These are phyloP conservation scores for Tylopilus subfusipes DNA, from an alignment of 768 basidiomycete genomes.

Conservation along the genomic window DNA sequence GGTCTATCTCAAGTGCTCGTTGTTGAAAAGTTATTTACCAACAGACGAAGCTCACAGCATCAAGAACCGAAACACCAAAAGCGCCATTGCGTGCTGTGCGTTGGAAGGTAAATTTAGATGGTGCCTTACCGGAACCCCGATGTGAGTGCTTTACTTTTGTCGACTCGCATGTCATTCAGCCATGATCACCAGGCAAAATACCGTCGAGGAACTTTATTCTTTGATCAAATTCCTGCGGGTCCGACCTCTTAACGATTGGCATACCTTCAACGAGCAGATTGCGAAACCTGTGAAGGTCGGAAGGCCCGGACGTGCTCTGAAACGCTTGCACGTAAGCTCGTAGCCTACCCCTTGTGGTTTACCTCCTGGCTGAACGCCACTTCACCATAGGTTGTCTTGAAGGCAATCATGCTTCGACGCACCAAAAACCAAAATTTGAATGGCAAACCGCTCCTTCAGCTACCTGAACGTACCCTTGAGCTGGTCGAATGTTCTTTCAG, in stretches of 20 bases:
- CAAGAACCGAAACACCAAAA: conserved; percentile 80
- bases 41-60: conserved; percentile 95
- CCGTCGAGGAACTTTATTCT: conserved; percentile 84
- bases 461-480: conserved; percentile 71
- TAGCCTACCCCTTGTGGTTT: neutral
- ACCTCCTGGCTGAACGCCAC: neutral
- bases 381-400: conserved; percentile 65
- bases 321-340: conserved; percentile 65
- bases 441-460: conserved; percentile 76
- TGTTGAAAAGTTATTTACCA: neutral
- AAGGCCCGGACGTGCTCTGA: conserved; percentile 66
- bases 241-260: conserved; percentile 76
- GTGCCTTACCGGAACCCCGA: conserved; percentile 84
- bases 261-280: conserved; percentile 75
- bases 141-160: conserved; percentile 38
- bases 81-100: conserved; percentile 72
- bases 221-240: conserved; percentile 85
- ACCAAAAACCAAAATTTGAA: conserved; percentile 70
- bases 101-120: conserved; percentile 79
- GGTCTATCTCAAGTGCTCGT: neutral
- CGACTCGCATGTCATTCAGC: neutral
- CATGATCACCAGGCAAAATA: conserved; percentile 65
- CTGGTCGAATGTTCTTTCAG: conserved; percentile 79
- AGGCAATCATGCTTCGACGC: conserved; percentile 85
- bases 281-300: conserved; percentile 74